A percentile compares a stretch with the other conserved stretches of the same genome.
phyloP scores from a whole-genome alignment of 345 rosid genomes.

The Alliaria petiolata region DNA sequence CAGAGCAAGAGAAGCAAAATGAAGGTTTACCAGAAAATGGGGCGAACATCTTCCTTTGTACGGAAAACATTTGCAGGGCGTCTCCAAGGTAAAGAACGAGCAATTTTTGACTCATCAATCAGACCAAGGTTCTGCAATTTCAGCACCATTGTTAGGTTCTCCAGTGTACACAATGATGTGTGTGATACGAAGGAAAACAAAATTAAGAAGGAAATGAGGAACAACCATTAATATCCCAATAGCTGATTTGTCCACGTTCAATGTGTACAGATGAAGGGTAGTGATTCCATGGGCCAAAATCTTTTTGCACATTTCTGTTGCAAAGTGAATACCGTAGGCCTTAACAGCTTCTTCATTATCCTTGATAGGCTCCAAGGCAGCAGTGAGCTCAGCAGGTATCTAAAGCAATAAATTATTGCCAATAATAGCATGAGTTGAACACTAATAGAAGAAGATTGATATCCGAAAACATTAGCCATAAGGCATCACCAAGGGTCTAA shows the following conservation, averaged over 20 bases:
- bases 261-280: slow-evolving; percentile 83
- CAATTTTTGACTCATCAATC: slow-evolving; percentile 84
- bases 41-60: slow-evolving; percentile 88
- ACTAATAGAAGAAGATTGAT: not conserved
- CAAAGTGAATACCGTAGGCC: slow-evolving; percentile 90
- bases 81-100: slow-evolving; percentile 87
- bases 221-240: slow-evolving; percentile 75
- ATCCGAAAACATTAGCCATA: not conserved
- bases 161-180: not conserved
- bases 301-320: slow-evolving; percentile 97
- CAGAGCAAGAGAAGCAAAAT: slow-evolving; percentile 11
- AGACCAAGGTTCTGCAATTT: slow-evolving; percentile 80
- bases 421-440: not conserved
- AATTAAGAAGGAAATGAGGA: not conserved
- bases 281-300: slow-evolving; percentile 85
- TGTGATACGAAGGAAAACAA: not conserved
- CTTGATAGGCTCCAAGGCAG: slow-evolving; percentile 93
- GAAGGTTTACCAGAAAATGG: slow-evolving; percentile 79
- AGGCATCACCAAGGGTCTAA: slow-evolving; percentile 8
- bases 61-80: slow-evolving; percentile 90
- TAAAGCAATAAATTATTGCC: too few relatives aligned
- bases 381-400: slow-evolving; percentile 81
- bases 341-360: slow-evolving; percentile 97
- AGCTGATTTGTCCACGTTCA: slow-evolving; percentile 96
- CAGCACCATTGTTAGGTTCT: slow-evolving; percentile 30